Base-by-base conservation (phyloP, 129 eudicot species). In the Apium graveolens region DNA sequence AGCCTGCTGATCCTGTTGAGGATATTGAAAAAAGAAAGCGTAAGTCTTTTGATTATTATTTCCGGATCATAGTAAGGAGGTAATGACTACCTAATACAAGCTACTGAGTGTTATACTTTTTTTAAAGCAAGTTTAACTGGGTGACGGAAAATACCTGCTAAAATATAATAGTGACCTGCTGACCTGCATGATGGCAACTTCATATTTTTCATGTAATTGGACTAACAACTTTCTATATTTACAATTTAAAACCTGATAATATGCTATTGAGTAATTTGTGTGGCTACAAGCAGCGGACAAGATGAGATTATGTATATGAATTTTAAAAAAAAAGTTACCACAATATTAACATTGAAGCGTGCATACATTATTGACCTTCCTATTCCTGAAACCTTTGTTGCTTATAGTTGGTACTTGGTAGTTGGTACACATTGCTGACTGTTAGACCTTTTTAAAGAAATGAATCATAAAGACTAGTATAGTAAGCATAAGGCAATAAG, bases 21-120 rank as follows among this genome's bases (percentile, higher is more conserved):
- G 87, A 90, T 48, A 91, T 95, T 88, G 98, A 90, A 63, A 95
- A 84, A 82, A 87, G 98, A 85, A 95, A 90, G 80, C 82, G 98
- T 91, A 88, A 46, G 86, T 35, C 42, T 76, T 63, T 17, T 75
- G 0, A 74, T n/a, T 44, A 27, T 74, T 12, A 74, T 74, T 27
- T n/a, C 7, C 11, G 12, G 2, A 39, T 44, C 39, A 3, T 70
- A 3, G 26, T 74, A 27, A n/a, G 11, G 60, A 74, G 31, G 39
- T 27, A 14, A 44, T 74, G 41, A 44, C 10, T 70, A 7, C 34
- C 69, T 44, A 42, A 65, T 13, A 12, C 78, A 35, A 44, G 77
- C 29, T 27, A 17, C 68, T 44, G 29, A 69, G 32, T 18, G 29
- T 16, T 37, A 8, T 17, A 34, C 73, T 18, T 18, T 1, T 38